Conservation (phyloP, 495 filamentous ascomycete species). For the Talaromyces nanjingensis region DNA sequence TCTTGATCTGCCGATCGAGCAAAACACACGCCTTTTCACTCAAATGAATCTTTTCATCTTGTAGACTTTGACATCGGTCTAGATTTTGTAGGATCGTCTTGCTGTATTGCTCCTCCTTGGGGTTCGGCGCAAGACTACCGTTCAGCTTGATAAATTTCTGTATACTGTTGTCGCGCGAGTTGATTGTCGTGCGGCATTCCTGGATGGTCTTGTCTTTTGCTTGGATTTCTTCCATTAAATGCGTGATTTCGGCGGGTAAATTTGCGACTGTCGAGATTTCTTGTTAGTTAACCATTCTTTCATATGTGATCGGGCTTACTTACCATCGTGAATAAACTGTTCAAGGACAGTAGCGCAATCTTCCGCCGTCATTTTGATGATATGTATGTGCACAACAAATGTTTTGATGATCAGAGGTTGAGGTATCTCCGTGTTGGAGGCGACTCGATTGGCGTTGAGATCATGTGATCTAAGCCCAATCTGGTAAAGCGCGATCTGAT, state of each 20-base stretch:
- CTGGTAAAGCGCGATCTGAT: neutral
- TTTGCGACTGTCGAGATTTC: slow-evolving; percentile 56
- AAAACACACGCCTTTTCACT: slow-evolving; percentile 69
- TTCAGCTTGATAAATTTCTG: slow-evolving; percentile 87
- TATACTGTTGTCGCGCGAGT: slow-evolving; percentile 68
- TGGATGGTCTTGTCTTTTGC: slow-evolving; percentile 79
- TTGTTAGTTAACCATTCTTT: slow-evolving; percentile 10
- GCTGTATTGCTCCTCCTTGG: slow-evolving; percentile 73
- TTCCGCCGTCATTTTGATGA: slow-evolving; percentile 29
- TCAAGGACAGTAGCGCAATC: slow-evolving; percentile 89
- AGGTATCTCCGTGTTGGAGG: neutral
- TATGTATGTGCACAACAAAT: neutral
- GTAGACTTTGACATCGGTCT: slow-evolving; percentile 61
- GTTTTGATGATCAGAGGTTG: neutral
- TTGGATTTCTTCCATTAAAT: slow-evolving; percentile 89
- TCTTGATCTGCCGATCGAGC: slow-evolving; percentile 82
- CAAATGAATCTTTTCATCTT: slow-evolving; percentile 81
- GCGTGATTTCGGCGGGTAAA: slow-evolving; percentile 82
- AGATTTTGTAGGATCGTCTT: slow-evolving; percentile 66
- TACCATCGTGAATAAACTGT: slow-evolving; percentile 80
- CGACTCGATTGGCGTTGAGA: neutral
- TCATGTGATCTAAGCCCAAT: neutral
- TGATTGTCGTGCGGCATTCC: slow-evolving; percentile 66
- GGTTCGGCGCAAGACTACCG: slow-evolving; percentile 72
- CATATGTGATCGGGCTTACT: neutral